Percentiles rank a stretch among this genome's conserved stretches.
These are phyloP conservation scores for Tylopilus vinaceipallidus DNA, from an alignment of 768 basidiomycete genomes.

Conservation along the genomic window DNA sequence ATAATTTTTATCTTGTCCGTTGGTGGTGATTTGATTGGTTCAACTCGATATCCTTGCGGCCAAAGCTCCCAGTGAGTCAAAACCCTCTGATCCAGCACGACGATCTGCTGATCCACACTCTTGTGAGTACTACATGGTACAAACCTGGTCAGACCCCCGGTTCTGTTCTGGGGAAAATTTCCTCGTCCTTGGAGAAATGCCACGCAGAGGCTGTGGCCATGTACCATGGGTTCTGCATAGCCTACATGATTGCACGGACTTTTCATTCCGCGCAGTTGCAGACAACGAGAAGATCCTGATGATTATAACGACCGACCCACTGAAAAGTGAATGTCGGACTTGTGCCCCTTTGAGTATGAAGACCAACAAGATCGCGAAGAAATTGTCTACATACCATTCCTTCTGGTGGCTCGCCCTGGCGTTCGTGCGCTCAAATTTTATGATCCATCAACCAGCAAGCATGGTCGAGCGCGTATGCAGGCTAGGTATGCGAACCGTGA, in stretches of 20 bases:
- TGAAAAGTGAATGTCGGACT: neutral
- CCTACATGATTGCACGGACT: neutral
- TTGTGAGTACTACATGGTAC: constrained; percentile 74
- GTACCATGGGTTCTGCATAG: constrained; percentile 51
- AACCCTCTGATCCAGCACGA: neutral
- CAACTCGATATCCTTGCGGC: constrained; percentile 70
- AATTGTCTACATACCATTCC: constrained; percentile 77
- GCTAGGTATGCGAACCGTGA: constrained; percentile 54
- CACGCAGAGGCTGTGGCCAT: constrained; percentile 85
- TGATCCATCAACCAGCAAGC: constrained; percentile 76
- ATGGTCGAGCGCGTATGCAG: constrained; percentile 91
- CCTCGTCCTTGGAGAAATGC: constrained; percentile 91
- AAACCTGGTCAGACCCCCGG: constrained; percentile 82
- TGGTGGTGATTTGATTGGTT: neutral
- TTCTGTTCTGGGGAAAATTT: constrained; percentile 81
- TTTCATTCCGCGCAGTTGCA: constrained; percentile 46
- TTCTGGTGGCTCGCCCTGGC: constrained; percentile 84
- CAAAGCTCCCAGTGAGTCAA: constrained; percentile 70
- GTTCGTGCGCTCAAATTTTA: constrained; percentile 79
- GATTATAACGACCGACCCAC: constrained; percentile 50
- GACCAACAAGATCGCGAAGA: constrained; percentile 69
- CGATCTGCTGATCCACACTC: neutral
- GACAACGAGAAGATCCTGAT: constrained; percentile 79
- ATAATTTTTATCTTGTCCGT: neutral
- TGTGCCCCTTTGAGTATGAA: constrained; percentile 49